phyloP scores from a whole-genome alignment of 495 filamentous ascomycete genomes.

The Daldinia grandis region DNA sequence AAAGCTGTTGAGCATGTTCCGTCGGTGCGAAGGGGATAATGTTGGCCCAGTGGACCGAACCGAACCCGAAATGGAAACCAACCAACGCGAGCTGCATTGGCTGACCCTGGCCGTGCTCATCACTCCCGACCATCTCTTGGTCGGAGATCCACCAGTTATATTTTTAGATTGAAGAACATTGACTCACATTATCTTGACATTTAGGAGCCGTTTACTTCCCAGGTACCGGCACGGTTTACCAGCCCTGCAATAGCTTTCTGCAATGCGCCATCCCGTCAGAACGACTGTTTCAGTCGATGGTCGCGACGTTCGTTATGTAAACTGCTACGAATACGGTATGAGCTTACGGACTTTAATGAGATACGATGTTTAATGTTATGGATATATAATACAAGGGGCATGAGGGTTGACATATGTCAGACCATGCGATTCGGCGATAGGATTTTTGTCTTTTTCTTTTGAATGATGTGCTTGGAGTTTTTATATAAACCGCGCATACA shows the following conservation, averaged over 20 bases:
- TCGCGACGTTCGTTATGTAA: constrained; percentile 32
- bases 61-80: constrained; percentile 15
- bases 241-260: constrained; percentile 40
- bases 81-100: constrained; percentile 39
- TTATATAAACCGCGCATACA: constrained; percentile 1
- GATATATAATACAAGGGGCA: not conserved
- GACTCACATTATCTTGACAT: constrained; percentile 29
- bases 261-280: constrained; percentile 20
- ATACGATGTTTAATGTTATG: not conserved
- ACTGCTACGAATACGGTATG: not conserved
- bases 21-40: constrained; percentile 14
- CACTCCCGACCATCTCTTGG: not conserved
- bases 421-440: constrained; percentile 1
- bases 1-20: constrained; percentile 41
- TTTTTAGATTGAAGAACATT: constrained; percentile 25
- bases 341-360: constrained; percentile 2
- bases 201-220: constrained; percentile 44
- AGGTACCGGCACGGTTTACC: constrained; percentile 29
- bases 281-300: constrained; percentile 19
- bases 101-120: constrained; percentile 13
- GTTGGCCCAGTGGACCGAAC: constrained; percentile 37
- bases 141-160: constrained; percentile 8
- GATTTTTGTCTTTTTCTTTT: constrained; percentile 9
- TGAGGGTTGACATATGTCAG: not conserved
- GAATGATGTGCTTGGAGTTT: not conserved